Evolutionary conservation across 345 rosid species (phyloP), one percentile per base, ranked within the genome.

Genomic region (Eucalyptus curtisii): DNA sequence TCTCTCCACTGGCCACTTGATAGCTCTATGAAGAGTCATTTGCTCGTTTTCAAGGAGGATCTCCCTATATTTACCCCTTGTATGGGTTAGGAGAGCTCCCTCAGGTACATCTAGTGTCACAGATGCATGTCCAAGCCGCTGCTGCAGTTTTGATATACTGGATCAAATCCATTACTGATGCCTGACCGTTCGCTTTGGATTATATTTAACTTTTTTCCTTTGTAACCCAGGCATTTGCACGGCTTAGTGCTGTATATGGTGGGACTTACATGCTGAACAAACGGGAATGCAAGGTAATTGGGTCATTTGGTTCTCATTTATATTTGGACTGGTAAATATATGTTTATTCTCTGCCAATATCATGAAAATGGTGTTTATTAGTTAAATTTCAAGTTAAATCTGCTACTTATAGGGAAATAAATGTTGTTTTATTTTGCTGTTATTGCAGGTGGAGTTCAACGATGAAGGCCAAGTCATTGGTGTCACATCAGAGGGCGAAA

Each of bases 11-110:
- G 40, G 22, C 61, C 37, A 47, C 76, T 59, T 86, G 86, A 91
- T 92, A 98, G 99, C 95, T 98, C 47, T 98, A 98, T 89, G 92
- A 96, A 2, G 99, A 96, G 90, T 98, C 99, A 86, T 90, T 98
- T 93, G 96, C 96, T n/a, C 99, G 99, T 86, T 95, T 97, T 94
- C 97, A 96, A 95, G 99, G 97, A 89, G 98, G 99, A 89, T 97
- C 99, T 47, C 99, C 99, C 4, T 97, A 96, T 92, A 95, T 97
- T 84, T 97, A 97, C 88, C 99, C 99, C 86, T 92, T 96, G 85
- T 97, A 97, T 89, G 99, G 99, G 81, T 90, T 97, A 89, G 99
- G 99, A 93, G 99, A 97, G 93, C 94, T 97, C 79, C 99, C 99
- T 42, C 99, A 97, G 99, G 99, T 97, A 89, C 64, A 4, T 79